Base-by-base conservation (phyloP, 768 basidiomycete species). In the Auricularia auricula-judae region DNA sequence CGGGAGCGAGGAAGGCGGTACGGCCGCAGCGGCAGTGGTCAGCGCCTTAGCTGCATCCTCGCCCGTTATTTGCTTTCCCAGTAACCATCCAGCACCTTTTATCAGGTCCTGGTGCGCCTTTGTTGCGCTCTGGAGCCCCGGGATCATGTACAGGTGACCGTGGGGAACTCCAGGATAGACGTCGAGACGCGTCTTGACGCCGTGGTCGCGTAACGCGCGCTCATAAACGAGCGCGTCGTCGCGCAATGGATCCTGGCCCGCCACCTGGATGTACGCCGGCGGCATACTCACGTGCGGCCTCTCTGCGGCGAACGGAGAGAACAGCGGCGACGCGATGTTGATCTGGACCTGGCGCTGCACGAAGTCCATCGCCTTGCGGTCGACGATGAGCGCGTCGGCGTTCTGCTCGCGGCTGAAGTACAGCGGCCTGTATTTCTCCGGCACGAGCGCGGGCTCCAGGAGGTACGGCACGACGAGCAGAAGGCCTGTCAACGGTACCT, bases 141-240 rank as follows among this genome's bases (percentile, higher is more conserved):
- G 69, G 54, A 65, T 66, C 18, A 54, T 33, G 14, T 47, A 53
- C 36, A 65, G 44, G 62, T 71, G 70, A 18, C 67, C 70, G 34
- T 74, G 73, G 18, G 66, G 63, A 1, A 70, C 63, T 10, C 73
- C 73, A 3, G 73, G 69, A 63, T 72, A 72, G 71, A 70, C 42
- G 39, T 68, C 68, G 34, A 72, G 33, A 51, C 66, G 71, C 11
- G 69, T 70, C 36, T 64, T 29, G 1, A 72, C 71, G 0, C 71
- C 68, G 5, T 64, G 64, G 42, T 73, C 70, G 7, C 68, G 64
- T 10, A 74, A 64, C 3, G 68, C 36, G 51, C 67, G 65, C 42
- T 68, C 73, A 61, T 73, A 74, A 3, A 72, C 60, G 11, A 71
- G 35, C 2, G 66, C 73, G 39, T 75, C 74, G 59, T 75, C 74